These are phyloP conservation scores for Carex littledalei DNA, from an alignment of 176 grass and related monocot genomes.

Conservation along the genomic window DNA sequence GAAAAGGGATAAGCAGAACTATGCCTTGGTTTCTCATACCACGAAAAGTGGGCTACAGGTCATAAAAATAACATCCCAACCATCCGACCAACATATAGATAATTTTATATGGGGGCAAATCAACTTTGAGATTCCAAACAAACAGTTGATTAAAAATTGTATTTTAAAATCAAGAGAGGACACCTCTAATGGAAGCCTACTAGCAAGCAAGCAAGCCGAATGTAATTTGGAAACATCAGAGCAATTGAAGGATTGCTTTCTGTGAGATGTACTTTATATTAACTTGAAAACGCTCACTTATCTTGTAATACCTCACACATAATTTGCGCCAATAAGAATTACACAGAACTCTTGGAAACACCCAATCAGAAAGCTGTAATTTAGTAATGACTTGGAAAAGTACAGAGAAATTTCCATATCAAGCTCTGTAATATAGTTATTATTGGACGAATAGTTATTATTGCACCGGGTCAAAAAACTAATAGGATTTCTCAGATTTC, in stretches of 20 bases:
- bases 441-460: conserved; percentile 8
- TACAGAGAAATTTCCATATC: background rate
- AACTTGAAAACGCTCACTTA: background rate
- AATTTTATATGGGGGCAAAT: background rate
- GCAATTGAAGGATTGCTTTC: background rate
- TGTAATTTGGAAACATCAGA: background rate
- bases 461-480: conserved; percentile 7
- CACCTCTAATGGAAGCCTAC: background rate
- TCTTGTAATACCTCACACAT: background rate
- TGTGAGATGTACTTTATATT: background rate
- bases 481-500: conserved; percentile 5
- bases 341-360: background rate
- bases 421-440: background rate
- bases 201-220: background rate
- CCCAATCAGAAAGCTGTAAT: background rate
- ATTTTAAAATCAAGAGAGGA: background rate
- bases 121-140: background rate
- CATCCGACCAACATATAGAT: background rate
- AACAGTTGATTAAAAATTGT: background rate
- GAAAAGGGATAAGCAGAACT: background rate
- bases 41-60: too few species aligned
- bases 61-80: too few species aligned
- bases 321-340: background rate
- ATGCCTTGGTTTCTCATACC: too few species aligned
- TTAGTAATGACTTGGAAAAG: background rate